Evolutionary conservation across 768 basidiomycete genomes (phyloP), one percentile per base, ranked within the genome.

Genomic region (Dioszegia crocea): DNA sequence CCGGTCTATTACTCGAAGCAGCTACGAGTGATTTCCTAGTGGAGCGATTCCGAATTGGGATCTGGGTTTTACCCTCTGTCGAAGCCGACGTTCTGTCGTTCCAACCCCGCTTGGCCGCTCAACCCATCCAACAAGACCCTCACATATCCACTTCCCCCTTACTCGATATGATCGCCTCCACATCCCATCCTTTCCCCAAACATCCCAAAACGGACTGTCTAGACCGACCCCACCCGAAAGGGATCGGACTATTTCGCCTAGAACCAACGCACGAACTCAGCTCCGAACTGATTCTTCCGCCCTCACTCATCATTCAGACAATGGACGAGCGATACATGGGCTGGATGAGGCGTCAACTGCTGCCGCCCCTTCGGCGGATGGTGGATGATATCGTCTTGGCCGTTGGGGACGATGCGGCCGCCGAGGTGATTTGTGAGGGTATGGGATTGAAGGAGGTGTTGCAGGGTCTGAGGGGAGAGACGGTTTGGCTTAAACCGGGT

Each of bases 41-140:
- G 6, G 38, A 39, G 23, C 36, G 51, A 3, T 33, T 53, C 51
- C n/a, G 51, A 17, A 8, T 4, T 4, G 51, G 51, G 1, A 53
- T 53, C 23, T 53, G 51, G 51, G 51, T 53, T 14, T n/a, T 53
- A 19, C 51, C 51, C 6, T 39, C 36, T 9, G 11, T 36, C 36
- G 51, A 53, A 40, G 38, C 38, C 6, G 51, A 39, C 30, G 24
- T 53, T 31, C n/a, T 40, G 4, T 53, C 51, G 1, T 39, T n/a
- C 17, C 24, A 26, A 24, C 51, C 36, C 3, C 26, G 47, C 3
- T 27, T 27, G 14, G 33, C 6, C 29, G 14, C 47, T 2, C 36
- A 23, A 14, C 51, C 51, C 11, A 12, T 3, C 36, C 14, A 14
- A 23, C 51, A 4, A 6, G 24, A 27, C 27, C 12, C 51, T 38